A percentile compares a stretch with the other conserved stretches of the same genome.
These are phyloP conservation scores for Phaffia australis DNA, from an alignment of 768 basidiomycete genomes.

Conservation along the genomic window DNA sequence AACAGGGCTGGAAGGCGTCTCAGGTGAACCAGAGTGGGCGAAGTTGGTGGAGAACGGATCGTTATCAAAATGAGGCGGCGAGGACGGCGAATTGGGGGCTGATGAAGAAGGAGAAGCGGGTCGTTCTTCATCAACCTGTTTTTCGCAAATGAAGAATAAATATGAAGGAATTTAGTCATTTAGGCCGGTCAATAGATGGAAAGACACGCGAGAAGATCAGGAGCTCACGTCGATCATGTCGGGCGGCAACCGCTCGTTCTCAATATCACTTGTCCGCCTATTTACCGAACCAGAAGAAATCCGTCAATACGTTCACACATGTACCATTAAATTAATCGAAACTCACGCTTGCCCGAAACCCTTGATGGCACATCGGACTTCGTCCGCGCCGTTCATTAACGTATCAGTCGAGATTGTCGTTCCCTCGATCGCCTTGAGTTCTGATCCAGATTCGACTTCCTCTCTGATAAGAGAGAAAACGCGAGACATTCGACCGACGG, in stretches of 20 bases:
- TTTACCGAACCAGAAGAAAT: not conserved
- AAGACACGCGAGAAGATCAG: slow-evolving; percentile 46
- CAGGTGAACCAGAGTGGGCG: slow-evolving; percentile 34
- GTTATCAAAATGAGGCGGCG: slow-evolving; percentile 28
- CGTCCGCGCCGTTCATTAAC: slow-evolving; percentile 78
- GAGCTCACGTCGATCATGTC: slow-evolving; percentile 70
- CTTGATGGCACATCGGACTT: slow-evolving; percentile 85
- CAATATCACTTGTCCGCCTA: slow-evolving; percentile 93
- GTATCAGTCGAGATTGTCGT: slow-evolving; percentile 62
- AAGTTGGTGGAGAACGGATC: slow-evolving; percentile 27
- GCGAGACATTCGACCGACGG: slow-evolving; percentile 88
- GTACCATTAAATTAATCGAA: not conserved
- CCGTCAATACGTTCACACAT: not conserved
- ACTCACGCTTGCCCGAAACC: slow-evolving; percentile 93
- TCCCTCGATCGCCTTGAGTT: slow-evolving; percentile 82
- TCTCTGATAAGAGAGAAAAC: slow-evolving; percentile 95
- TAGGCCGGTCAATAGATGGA: slow-evolving; percentile 18
- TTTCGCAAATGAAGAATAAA: slow-evolving; percentile 37
- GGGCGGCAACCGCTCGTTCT: slow-evolving; percentile 96
- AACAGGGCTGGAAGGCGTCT: slow-evolving; percentile 1
- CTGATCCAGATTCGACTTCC: slow-evolving; percentile 94
- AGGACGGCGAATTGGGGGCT: slow-evolving; percentile 16
- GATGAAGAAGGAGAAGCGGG: slow-evolving; percentile 39
- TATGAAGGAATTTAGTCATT: slow-evolving; percentile 29
- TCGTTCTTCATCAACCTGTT: slow-evolving; percentile 29